Conservation (phyloP, 2,329 filamentous ascomycete genomes). For the Furcasterigmium sp. region DNA sequence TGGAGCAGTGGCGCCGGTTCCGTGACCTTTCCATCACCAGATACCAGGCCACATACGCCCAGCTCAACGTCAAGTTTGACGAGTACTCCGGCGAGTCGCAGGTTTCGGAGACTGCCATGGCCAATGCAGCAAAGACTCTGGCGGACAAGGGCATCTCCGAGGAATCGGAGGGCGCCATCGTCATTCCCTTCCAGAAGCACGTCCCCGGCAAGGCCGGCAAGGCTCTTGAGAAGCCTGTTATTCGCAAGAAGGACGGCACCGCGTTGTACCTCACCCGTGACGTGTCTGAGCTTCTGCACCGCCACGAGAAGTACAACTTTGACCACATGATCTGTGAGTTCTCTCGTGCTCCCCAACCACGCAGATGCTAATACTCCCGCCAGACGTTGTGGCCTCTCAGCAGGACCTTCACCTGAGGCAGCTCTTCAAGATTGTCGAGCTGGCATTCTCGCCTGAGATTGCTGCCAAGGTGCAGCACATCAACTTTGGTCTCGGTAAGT, state of each 20-base stretch:
- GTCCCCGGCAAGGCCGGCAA: conserved; percentile 62
- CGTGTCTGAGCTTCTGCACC: conserved; percentile 67
- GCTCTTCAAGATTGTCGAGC: conserved; percentile 70
- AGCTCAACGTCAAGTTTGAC: conserved; percentile 67
- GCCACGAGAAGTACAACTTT: conserved; percentile 42
- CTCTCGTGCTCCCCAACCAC: not conserved
- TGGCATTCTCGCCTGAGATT: conserved; percentile 65
- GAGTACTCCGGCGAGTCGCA: conserved; percentile 72
- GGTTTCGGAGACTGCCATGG: conserved; percentile 63
- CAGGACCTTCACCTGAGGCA: conserved; percentile 71
- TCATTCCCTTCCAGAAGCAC: conserved; percentile 68
- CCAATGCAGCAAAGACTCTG: conserved; percentile 55
- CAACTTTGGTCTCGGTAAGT: conserved; percentile 53
- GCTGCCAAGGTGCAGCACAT: conserved; percentile 66
- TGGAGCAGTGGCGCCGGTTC: conserved; percentile 61
- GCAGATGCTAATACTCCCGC: not conserved
- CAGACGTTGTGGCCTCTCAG: conserved; percentile 66
- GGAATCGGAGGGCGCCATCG: conserved; percentile 65
- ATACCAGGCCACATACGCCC: conserved; percentile 64
- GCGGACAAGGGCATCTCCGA: conserved; percentile 60
- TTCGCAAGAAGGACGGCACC: conserved; percentile 70
- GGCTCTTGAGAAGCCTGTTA: conserved; percentile 63
- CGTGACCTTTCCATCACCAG: conserved; percentile 61
- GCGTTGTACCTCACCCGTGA: conserved; percentile 75
- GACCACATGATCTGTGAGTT: conserved; percentile 61